Evolutionary conservation across 176 grass and related monocot species (phyloP).

Genomic region (maize (Zea mays)): DNA sequence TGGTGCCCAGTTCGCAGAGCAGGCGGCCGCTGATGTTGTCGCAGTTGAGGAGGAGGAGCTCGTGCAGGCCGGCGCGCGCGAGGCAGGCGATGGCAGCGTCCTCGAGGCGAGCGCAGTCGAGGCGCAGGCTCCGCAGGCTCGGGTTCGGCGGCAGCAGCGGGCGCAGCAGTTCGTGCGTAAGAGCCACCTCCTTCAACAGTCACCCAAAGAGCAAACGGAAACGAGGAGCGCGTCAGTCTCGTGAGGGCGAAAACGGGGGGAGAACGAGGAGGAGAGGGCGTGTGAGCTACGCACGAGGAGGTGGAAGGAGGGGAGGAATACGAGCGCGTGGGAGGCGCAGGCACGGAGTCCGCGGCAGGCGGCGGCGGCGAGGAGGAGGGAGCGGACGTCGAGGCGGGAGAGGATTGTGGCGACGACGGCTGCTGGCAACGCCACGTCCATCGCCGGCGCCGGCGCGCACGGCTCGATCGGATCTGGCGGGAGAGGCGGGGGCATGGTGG

Average conservation of each 20-base stretch:
- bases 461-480: conserved; percentile 63
- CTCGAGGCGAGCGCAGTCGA: conserved; percentile 78
- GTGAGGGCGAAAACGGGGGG: not conserved
- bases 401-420: conserved; percentile 80
- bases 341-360: conserved; percentile 64
- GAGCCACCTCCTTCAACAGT: conserved; percentile 65
- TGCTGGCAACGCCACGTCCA: conserved; percentile 63
- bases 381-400: conserved; percentile 85
- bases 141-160: conserved; percentile 66
- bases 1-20: conserved; percentile 60
- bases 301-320: conserved; percentile 78
- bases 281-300: conserved; percentile 57
- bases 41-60: conserved; percentile 76
- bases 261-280: not conserved
- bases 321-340: conserved; percentile 60
- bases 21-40: conserved; percentile 72
- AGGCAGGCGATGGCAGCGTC: conserved; percentile 63
- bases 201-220: not conserved
- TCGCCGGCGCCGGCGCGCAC: conserved; percentile 41
- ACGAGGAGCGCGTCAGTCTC: conserved; percentile 10
- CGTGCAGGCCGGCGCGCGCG: conserved; percentile 63
- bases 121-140: conserved; percentile 62
- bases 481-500: conserved; percentile 36
- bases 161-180: conserved; percentile 56
- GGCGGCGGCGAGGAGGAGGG: conserved; percentile 62